Percentiles rank a stretch among this genome's conserved stretches.
phyloP scores from a whole-genome alignment of 2,329 filamentous ascomycete species.

The Pseudocercospora ulei region DNA sequence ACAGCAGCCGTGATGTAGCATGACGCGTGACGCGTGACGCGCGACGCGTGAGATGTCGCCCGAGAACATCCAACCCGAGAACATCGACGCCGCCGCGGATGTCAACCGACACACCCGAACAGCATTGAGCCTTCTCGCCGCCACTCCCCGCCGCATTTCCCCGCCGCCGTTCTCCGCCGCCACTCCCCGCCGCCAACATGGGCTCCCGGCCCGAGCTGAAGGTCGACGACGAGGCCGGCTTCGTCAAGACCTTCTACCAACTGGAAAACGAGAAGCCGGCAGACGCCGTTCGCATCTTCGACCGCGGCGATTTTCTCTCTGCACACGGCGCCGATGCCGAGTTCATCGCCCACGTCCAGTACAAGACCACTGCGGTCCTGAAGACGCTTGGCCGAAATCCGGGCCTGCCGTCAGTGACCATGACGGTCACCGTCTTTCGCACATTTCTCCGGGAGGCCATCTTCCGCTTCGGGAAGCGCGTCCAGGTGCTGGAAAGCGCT shows the following conservation, averaged over 20 bases:
- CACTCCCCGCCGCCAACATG: conserved; percentile 34
- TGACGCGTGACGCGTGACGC: too few species aligned
- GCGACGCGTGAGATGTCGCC: too few species aligned
- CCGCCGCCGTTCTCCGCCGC: too few species aligned
- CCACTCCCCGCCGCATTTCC: neutral
- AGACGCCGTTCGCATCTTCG: conserved; percentile 81
- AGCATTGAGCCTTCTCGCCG: too few species aligned
- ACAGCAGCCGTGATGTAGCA: too few species aligned
- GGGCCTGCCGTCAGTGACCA: conserved; percentile 84
- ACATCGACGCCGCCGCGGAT: too few species aligned
- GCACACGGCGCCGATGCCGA: conserved; percentile 79
- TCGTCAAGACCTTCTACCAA: conserved; percentile 93
- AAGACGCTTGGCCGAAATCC: conserved; percentile 77
- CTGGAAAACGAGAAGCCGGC: conserved; percentile 61
- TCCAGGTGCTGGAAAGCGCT: conserved; percentile 78
- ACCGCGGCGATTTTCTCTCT: conserved; percentile 90
- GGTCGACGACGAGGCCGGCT: conserved; percentile 92
- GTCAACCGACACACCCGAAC: too few species aligned
- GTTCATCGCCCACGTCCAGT: conserved; percentile 74
- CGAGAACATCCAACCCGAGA: too few species aligned
- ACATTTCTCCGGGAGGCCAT: conserved; percentile 92
- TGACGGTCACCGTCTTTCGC: conserved; percentile 88
- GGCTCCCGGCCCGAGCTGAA: conserved; percentile 50
- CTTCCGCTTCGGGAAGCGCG: conserved; percentile 77
- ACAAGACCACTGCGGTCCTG: conserved; percentile 94